A percentile compares a stretch with the other conserved stretches of the same genome.
These are phyloP conservation scores for Dryas drummondii DNA, from an alignment of 306 rosid genomes.

Conservation along the genomic window DNA sequence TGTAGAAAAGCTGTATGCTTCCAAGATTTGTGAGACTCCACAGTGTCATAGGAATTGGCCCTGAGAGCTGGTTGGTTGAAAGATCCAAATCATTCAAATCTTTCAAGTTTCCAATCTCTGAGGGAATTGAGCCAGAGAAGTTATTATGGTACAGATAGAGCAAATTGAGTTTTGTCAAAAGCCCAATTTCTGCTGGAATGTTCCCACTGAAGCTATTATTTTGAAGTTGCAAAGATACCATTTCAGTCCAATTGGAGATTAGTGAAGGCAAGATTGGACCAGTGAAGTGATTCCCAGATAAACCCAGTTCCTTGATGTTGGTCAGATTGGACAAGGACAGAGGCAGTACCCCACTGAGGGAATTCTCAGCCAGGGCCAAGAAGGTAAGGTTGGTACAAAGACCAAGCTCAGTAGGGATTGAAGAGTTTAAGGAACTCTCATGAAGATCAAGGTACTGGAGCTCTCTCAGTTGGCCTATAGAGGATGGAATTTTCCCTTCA, in stretches of 20 bases:
- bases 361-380: conserved; percentile 47
- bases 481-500: conserved; percentile 51
- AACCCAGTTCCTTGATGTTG: conserved; percentile 30
- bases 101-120: conserved; percentile 27
- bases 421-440: conserved; percentile 37
- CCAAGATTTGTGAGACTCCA: conserved; percentile 41
- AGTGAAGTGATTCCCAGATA: conserved; percentile 48
- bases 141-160: conserved; percentile 38
- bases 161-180: conserved; percentile 27
- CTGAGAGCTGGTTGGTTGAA: conserved; percentile 20
- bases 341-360: conserved; percentile 48
- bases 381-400: conserved; percentile 46
- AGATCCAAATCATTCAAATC: conserved; percentile 16
- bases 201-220: conserved; percentile 43
- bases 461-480: conserved; percentile 48
- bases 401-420: conserved; percentile 60
- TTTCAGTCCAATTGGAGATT: conserved; percentile 53
- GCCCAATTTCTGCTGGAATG: conserved; percentile 59
- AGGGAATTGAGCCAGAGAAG: conserved; percentile 29
- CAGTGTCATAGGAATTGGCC: conserved; percentile 32
- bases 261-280: conserved; percentile 48
- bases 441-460: conserved; percentile 39
- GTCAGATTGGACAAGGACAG: conserved; percentile 25
- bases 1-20: conserved; percentile 43
- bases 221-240: conserved; percentile 57